Conservation (phyloP, 306 rosid genomes). For the Hippophae rhamnoides region DNA sequence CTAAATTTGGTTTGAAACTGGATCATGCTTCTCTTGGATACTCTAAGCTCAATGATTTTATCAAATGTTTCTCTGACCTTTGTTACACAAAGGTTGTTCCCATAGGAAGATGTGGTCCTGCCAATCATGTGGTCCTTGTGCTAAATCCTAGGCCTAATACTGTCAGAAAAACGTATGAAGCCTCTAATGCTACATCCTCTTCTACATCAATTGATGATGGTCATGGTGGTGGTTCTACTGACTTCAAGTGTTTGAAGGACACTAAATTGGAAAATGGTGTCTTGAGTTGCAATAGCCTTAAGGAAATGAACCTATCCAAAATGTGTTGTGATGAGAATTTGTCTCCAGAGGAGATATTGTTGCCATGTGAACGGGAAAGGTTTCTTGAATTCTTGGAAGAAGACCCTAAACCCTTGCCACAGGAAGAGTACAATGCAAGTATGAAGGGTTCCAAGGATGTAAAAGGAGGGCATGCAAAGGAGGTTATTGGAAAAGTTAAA, state of each 20-base stretch:
- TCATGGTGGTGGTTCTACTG: constrained; percentile 1
- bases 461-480: constrained; percentile 7
- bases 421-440: constrained; percentile 1
- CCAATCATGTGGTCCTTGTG: constrained; percentile 28
- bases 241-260: constrained; percentile 6
- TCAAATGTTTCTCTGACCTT: constrained; percentile 22
- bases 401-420: constrained; percentile 22
- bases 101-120: constrained; percentile 12
- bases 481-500: background rate
- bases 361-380: constrained; percentile 2
- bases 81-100: constrained; percentile 24
- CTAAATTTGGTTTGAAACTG: constrained; percentile 26
- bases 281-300: background rate
- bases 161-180: background rate
- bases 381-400: constrained; percentile 22
- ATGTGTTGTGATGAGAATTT: constrained; percentile 3
- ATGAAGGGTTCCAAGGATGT: constrained; percentile 1
- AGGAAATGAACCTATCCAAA: constrained; percentile 7
- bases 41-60: constrained; percentile 32
- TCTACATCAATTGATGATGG: constrained; percentile 3
- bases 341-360: background rate
- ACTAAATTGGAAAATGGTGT: constrained; percentile 7
- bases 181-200: background rate
- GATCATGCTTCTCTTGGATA: constrained; percentile 32
- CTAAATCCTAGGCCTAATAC: constrained; percentile 15